Base-by-base conservation (phyloP, 441 rosid genomes). In the Bruguiera hainesii region DNA sequence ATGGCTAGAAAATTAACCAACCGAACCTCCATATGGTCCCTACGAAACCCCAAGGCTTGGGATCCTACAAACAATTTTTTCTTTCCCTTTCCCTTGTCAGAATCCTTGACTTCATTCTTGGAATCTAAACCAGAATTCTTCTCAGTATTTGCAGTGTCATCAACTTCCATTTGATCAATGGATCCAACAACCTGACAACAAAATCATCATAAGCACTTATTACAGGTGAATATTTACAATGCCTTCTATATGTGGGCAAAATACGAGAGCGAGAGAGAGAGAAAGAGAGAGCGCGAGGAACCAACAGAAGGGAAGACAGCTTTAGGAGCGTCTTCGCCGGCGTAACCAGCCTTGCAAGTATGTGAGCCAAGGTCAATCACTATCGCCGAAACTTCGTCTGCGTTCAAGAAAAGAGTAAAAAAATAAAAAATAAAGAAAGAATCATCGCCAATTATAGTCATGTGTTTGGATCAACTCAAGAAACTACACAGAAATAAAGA, bases 251-350 rank as follows among this genome's bases (percentile, higher is more conserved):
- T 8, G 33, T 52, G 64, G 56, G 37, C 63, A 56, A 39, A 19
- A 4, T 61, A 20, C 20, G 33, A 11, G 20, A 58, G 29, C 67
- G 20, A 58, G 29, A 66, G 65, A 65, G 42, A 28, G 15, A 48
- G 60, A 56, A 0, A 31, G n/a, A 10, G 64, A 31, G 23, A 57
- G 71, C 26, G 2, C 26, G 26, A 69, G 67, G 56, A 61, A 75
- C 92, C 87, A 72, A 93, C 98, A 52, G 99, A 91, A 68, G 99
- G 98, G 56, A 96, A 96, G 5, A 96, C 98, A 39, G 99, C 99
- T 73, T 96, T 96, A 42, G 98, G 98, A 74, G 97, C 97, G 85
- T 96, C 99, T 81, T 96, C 99, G 5, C 98, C 99, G 3, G 99
- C 99, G 73, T 93, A 96, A 63, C 99, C 99, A 64, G 99, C 99